Base-by-base conservation (phyloP, 2,329 filamentous ascomycete species). In the Lecanicillium sp. region DNA sequence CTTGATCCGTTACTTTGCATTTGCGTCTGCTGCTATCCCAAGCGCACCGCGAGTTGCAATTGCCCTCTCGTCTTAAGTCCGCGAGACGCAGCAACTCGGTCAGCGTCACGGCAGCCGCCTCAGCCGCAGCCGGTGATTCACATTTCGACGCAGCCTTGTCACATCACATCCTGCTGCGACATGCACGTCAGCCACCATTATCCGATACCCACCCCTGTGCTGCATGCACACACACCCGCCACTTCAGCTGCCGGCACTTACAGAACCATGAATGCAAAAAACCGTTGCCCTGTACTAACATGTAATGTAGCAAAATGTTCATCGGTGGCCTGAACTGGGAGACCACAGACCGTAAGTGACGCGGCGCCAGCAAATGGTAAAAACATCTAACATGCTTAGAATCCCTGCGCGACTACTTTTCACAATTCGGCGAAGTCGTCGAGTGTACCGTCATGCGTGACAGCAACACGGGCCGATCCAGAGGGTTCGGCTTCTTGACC, bases 391-490 rank as follows among this genome's bases (percentile, higher is more conserved):
- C 17, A 19, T 21, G 29, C 19, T 45, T 39, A 98, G 93, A 98
- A 74, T 97, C 93, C 7, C 78, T 98, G 23, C 87, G 90, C 57
- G 87, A 96, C 55, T 98, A 98, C 66, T 98, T 98, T 66, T 90
- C 91, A 11, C 90, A 97, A 60, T 98, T 95, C 64, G 93, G 93
- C 52, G 93, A 98, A 65, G 93, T 98, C 37, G 79, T 91, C 24
- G 93, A 98, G 71, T 97, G 93, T 66, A 98, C 93, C 14, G 93
- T 98, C n/a, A 98, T 98, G 93, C 82, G 93, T 55, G 93, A 98
- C 68, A 90, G 90, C 52, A 86, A 87, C 42, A 95, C 90, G 9
- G 93, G 93, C 36, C 84, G 93, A 54, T 97, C 93, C 24, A 83
- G 93, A 68, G 93, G 93, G 20, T 98, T 98, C 60, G 93, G 93